phyloP scores from a whole-genome alignment of 2,329 filamentous ascomycete genomes.

The Neofusicoccum sp. region DNA sequence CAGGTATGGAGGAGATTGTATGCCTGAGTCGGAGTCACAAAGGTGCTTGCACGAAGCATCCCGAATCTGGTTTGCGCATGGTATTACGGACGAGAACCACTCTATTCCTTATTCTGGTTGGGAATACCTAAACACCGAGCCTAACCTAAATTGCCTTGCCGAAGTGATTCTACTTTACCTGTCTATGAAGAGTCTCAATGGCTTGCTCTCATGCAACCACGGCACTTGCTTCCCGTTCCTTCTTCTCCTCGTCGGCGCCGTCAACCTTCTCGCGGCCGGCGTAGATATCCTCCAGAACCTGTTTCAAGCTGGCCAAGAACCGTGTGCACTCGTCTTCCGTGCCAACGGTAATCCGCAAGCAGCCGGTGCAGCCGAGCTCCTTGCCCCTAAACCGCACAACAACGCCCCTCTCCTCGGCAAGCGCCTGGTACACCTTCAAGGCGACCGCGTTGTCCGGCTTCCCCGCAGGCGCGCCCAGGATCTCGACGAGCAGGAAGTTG shows the following conservation, averaged over 20 bases:
- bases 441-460: constrained; percentile 79
- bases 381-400: constrained; percentile 93
- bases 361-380: constrained; percentile 86
- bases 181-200: neutral
- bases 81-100: neutral
- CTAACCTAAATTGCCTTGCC: neutral
- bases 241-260: constrained; percentile 43
- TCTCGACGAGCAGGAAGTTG: constrained; percentile 91
- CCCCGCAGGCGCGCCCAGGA: constrained; percentile 65
- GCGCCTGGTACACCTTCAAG: constrained; percentile 75
- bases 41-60: too few species aligned
- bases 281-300: constrained; percentile 54
- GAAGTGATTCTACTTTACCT: neutral
- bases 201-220: constrained; percentile 45
- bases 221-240: constrained; percentile 53
- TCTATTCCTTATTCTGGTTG: neutral
- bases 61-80: too few species aligned
- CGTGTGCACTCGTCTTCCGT: constrained; percentile 83
- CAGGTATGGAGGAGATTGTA: too few species aligned
- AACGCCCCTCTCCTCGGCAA: constrained; percentile 81
- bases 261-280: constrained; percentile 35
- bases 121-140: neutral
- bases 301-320: constrained; percentile 70
- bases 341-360: constrained; percentile 87
- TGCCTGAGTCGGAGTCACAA: too few species aligned